Conservation (phyloP, 1,284 basidiomycete species). For the Apiotrichum mycotoxinovorans region DNA sequence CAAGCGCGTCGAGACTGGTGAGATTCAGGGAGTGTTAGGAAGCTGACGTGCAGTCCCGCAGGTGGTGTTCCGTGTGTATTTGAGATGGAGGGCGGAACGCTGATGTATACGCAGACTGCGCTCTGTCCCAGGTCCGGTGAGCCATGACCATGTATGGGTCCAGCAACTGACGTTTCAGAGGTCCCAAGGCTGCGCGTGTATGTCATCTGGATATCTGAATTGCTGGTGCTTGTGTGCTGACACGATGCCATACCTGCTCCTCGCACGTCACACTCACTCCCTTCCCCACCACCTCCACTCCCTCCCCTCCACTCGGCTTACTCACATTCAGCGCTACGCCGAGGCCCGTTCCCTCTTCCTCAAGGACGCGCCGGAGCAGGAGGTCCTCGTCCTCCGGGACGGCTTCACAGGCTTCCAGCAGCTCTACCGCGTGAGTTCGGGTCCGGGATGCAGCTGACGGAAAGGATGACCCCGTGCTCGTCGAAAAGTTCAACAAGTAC, state of each 20-base stretch:
- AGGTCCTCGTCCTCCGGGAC: constrained; percentile 48
- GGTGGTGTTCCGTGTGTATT: constrained; percentile 47
- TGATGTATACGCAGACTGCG: constrained; percentile 42
- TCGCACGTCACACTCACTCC: too few relatives aligned
- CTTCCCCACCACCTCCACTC: neutral
- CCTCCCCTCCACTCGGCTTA: neutral
- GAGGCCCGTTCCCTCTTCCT: constrained; percentile 33
- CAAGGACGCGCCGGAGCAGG: constrained; percentile 31
- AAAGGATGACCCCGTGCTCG: constrained; percentile 45
- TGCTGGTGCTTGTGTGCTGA: too few relatives aligned
- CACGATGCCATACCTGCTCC: too few relatives aligned
- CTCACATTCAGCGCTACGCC: constrained; percentile 41
- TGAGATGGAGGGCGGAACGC: neutral
- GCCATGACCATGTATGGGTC: too few relatives aligned
- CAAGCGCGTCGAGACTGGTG: constrained; percentile 36
- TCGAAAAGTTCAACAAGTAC: constrained; percentile 50
- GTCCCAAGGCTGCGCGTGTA: constrained; percentile 48
- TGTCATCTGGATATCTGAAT: constrained; percentile 8
- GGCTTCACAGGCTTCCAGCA: constrained; percentile 49
- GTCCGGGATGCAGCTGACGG: neutral
- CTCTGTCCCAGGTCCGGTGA: constrained; percentile 46
- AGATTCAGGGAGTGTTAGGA: constrained; percentile 4
- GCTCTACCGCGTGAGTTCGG: constrained; percentile 39
- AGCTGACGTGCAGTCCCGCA: constrained; percentile 35
- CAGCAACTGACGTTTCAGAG: constrained; percentile 27